Evolutionary conservation across 2,329 filamentous ascomycete genomes (phyloP).

Genomic region (Cordyceps cateniannulata): DNA sequence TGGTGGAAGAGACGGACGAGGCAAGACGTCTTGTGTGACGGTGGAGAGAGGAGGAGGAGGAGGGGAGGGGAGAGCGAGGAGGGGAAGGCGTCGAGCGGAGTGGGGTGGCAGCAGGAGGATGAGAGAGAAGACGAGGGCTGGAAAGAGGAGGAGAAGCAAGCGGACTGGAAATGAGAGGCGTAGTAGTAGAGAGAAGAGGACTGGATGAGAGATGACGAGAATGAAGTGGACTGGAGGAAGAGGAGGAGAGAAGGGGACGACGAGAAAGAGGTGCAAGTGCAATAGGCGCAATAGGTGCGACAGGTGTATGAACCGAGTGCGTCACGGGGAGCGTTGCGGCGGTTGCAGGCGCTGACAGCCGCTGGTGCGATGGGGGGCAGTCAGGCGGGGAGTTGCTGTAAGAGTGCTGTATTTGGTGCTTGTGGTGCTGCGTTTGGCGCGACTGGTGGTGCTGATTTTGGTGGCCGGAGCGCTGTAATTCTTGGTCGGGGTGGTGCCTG

Average conservation of each 20-base stretch:
- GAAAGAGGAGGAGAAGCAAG: not conserved
- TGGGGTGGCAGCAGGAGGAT: not conserved
- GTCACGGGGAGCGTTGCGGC: not conserved
- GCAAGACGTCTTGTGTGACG: conserved; percentile 13
- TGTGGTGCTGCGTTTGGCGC: not conserved
- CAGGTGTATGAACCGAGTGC: not conserved
- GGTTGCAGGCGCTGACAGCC: not conserved
- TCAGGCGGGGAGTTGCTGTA: not conserved
- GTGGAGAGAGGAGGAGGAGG: conserved; percentile 8
- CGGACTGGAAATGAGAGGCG: not conserved
- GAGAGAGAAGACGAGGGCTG: not conserved
- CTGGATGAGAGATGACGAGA: not conserved
- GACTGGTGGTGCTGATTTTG: not conserved
- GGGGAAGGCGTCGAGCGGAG: conserved; percentile 1
- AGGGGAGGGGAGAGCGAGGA: conserved; percentile 1
- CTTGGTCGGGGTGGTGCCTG: too few species aligned
- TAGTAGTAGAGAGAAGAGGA: not conserved
- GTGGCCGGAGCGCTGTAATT: not conserved
- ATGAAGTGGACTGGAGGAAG: not conserved
- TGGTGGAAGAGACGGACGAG: conserved; percentile 13
- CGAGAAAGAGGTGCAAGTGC: not conserved
- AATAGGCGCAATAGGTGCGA: not conserved
- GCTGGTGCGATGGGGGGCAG: not conserved
- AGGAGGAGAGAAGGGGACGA: too few species aligned
- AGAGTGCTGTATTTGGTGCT: not conserved